A percentile compares a stretch with the other conserved stretches of the same genome.
Evolutionary conservation across 2,329 filamentous ascomycete genomes (phyloP).

Genomic region (Neofusicoccum umdonicola): DNA sequence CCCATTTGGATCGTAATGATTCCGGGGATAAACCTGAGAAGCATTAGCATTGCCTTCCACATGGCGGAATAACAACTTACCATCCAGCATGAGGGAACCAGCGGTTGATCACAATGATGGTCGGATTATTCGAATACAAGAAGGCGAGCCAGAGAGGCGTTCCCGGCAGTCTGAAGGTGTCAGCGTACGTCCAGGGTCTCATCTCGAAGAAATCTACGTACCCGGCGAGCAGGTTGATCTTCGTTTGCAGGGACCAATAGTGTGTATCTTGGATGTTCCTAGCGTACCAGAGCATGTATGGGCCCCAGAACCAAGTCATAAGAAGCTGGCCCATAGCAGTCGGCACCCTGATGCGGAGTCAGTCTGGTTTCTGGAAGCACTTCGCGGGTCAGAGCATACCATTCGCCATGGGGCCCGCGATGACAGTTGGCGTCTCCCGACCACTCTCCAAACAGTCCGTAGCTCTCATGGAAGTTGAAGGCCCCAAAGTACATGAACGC

Average conservation of each 20-base stretch:
- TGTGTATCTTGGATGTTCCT: conserved; percentile 63
- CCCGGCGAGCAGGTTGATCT: conserved; percentile 48
- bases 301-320: conserved; percentile 63
- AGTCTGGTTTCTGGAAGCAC: not conserved
- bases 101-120: conserved; percentile 52
- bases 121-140: conserved; percentile 55
- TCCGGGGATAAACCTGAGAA: conserved; percentile 50
- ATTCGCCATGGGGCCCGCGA: conserved; percentile 12
- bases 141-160: conserved; percentile 64
- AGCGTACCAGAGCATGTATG: conserved; percentile 61
- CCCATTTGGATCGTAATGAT: conserved; percentile 64
- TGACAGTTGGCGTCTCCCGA: not conserved
- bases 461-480: conserved; percentile 7
- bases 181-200: not conserved
- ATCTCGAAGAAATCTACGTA: conserved; percentile 21
- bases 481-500: conserved; percentile 5
- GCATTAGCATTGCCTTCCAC: not conserved
- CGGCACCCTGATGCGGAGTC: conserved; percentile 49
- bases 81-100: conserved; percentile 62
- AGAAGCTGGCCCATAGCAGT: conserved; percentile 64
- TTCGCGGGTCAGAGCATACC: not conserved
- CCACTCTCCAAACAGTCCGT: conserved; percentile 16
- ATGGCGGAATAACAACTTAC: conserved; percentile 38
- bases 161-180: conserved; percentile 54
- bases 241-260: conserved; percentile 65